A percentile compares a stretch with the other conserved stretches of the same genome.
phyloP scores from a whole-genome alignment of 352 stramenopile genomes.

The Globisporangium parvum region DNA sequence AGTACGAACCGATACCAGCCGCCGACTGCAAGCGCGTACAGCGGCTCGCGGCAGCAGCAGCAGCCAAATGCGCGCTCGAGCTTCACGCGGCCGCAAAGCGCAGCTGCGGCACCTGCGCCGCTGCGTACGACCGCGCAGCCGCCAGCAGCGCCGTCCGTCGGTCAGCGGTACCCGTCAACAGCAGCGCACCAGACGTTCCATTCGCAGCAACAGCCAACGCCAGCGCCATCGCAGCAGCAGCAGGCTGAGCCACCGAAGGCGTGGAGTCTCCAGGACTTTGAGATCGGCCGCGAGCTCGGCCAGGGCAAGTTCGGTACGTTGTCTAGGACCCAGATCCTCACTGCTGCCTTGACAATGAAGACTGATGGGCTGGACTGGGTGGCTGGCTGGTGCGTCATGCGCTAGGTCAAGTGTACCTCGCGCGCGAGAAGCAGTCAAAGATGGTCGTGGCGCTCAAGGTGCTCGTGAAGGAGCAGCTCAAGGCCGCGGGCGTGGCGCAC shows the following conservation, averaged over 20 bases:
- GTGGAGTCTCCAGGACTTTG: conserved; percentile 86
- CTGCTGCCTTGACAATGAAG: too few species aligned
- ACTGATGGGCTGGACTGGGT: background rate
- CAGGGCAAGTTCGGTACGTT: conserved; percentile 78
- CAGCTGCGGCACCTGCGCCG: background rate
- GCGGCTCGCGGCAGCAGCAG: background rate
- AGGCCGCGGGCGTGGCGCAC: conserved; percentile 53
- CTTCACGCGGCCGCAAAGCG: background rate
- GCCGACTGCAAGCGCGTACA: background rate
- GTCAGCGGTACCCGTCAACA: conserved; percentile 17
- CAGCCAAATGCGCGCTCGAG: background rate
- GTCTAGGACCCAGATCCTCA: too few species aligned
- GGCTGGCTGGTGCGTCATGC: background rate
- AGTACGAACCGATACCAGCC: background rate
- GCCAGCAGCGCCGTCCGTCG: conserved; percentile 11
- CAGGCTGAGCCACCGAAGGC: conserved; percentile 26
- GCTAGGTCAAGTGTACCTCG: conserved; percentile 77
- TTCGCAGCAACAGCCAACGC: conserved; percentile 13
- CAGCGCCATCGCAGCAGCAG: conserved; percentile 8
- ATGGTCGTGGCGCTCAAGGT: conserved; percentile 87
- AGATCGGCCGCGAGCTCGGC: conserved; percentile 78
- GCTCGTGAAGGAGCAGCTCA: conserved; percentile 85
- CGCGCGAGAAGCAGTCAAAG: conserved; percentile 74
- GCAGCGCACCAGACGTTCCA: conserved; percentile 1
- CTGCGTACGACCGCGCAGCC: conserved; percentile 6